Evolutionary conservation across 2,329 filamentous ascomycete genomes (phyloP), one percentile per base, ranked within the genome.

Genomic region (Drechslera avenae): DNA sequence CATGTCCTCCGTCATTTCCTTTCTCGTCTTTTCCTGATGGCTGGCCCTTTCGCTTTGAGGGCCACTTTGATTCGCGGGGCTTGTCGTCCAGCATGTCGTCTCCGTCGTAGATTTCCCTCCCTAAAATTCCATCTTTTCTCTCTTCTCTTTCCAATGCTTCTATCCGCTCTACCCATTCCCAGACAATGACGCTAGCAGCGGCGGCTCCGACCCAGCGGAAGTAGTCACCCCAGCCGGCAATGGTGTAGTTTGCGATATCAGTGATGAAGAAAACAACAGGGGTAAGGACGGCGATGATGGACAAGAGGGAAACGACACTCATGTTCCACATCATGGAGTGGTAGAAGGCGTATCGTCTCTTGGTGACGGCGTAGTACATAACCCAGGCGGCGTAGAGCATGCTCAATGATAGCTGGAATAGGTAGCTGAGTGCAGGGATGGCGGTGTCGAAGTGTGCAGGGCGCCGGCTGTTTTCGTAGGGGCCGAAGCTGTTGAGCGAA

Each of bases 101-200:
- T 3, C 91, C 92, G 62, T 97, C 92, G 66, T 96, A 96, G 0
- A 97, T 86, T 68, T 97, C 92, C 57, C 92, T 81, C 3, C 92
- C 92, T 1, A 97, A 76, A 47, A 97, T 95, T 0, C 92, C 92
- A 63, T 96, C 91, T 74, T 95, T 96, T 74, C 92, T 91, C 71
- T 96, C 91, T 72, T 96, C 91, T 60, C 92, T 85, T 76, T 97
- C 92, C 54, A 96, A 75, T 0, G 91, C 90, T 72, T 97, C 92
- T 40, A 97, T 97, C 19, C 92, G 84, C 73, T 97, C 92, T 3
- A 97, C 92, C 92, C 92, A 97, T 73, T 97, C 92, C 92, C 92
- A 97, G 2, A 97, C 92, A 17, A 96, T 90, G n/a, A 96, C 92
- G 74, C 91, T 96, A 21, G 92, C 92, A 1, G 91, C 91, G 0